Base-by-base conservation (phyloP, 768 basidiomycete genomes). In the Lactarius hengduanensis region DNA sequence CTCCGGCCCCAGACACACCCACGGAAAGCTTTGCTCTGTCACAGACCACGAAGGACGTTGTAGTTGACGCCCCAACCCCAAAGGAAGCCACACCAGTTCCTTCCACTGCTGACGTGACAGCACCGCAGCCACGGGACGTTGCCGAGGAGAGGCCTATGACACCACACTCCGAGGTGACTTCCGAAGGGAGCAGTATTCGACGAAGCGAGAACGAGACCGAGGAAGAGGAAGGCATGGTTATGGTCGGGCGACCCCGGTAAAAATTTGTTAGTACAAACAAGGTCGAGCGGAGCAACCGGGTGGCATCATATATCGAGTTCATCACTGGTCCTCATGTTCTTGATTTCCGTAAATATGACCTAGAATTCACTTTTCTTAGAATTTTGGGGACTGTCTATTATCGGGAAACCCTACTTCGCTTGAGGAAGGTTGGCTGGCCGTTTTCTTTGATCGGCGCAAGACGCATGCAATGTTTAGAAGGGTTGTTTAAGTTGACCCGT, bases 141-240 rank as follows among this genome's bases (percentile, higher is more conserved):
- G 22, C 66, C 38, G 66, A 69, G 20, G 60, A 64, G 45, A 57
- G 65, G 45, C 57, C 70, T 18, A 30, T 22, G 28, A 61, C 70
- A n/a, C 63, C 73, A 53, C 63, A 74, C 57, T 75, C 74, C 0
- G 75, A 78, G 62, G 67, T 75, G 67, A 62, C 76, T 66, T 67
- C 76, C 0, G 73, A 73, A 20, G 75, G 59, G 73, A 68, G 76
- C 70, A 28, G 76, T 70, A 28, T 74, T 67, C 43, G 80, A 68
- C 77, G 81, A 54, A 91, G 88, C 69, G 87, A 91, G 71, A 92
- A 87, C 69, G 87, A 91, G 71, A 92, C 91, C 45, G 91, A 94
- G 73, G 88, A 89, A 73, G 91, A 94, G 65, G 91, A 93, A 72
- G 91, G 89, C 7, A 87, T 92, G 87, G 84, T 93, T 65, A 74